Base-by-base conservation (phyloP, 352 stramenopile genomes). In the Phytopythium cucurbitacearum region DNA sequence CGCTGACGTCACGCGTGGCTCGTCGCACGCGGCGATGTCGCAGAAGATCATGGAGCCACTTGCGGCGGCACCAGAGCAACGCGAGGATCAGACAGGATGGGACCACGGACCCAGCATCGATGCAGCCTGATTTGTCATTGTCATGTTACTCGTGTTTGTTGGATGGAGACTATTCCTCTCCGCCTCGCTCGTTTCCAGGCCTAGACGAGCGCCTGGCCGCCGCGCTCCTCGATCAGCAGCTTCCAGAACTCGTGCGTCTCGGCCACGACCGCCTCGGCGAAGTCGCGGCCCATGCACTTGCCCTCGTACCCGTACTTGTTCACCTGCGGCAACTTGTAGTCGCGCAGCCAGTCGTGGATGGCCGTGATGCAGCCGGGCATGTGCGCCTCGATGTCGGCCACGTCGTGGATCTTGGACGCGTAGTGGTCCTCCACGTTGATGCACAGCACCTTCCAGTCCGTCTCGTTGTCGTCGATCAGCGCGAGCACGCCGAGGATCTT, bases 301-400 rank as follows among this genome's bases (percentile, higher is more conserved):
- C 98, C 97, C 34, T 98, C 97, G 71, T 98, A 99, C 66, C 95
- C 97, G 79, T 99, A 99, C 53, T 81, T 90, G 87, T 99, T 99
- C 49, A 99, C 79, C 87, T 99, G 96, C 32, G 97, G 97, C 59
- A 98, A 97, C 84, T 99, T 99, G 89, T 99, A 99, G 91, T 98
- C 98, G 62, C 97, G 88, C 71, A 99, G 97, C 97, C 97, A 99
- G 81, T 99, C 95, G 65, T 97, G 85, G 66, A 99, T 98, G 58
- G 75, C 80, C 16, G 77, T 58, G 56, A 97, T 89, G 60, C 82
- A 94, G 60, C 97, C 96, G 10, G 91, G 96, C 80, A 98, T 92
- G 67, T 96, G 86, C 12, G 85, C 74, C 51, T 98, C 95, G 28
- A 99, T 95, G 85, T 99, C 97, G 37, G 87, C 84, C 51, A 99